These are phyloP conservation scores for Speleostelium caveatum DNA, from an alignment of 78 protist species.

Conservation along the genomic window DNA sequence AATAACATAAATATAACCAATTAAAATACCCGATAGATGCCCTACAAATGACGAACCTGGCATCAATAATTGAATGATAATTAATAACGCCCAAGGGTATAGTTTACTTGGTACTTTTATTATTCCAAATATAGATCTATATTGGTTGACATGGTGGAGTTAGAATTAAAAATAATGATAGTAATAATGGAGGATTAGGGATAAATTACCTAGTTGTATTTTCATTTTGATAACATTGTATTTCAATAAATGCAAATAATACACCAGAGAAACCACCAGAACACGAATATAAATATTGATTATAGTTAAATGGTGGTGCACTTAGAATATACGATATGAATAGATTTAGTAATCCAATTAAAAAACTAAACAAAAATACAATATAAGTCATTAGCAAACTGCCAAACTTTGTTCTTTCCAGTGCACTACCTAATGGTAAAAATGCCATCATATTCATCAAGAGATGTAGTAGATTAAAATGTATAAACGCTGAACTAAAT, in stretches of 20 bases:
- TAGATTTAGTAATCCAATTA: background rate
- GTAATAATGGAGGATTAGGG: too few relatives aligned
- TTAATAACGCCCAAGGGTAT: constrained; percentile 25
- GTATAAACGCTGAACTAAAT: background rate
- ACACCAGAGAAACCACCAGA: constrained; percentile 44
- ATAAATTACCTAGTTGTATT: too few relatives aligned
- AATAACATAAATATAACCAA: constrained; percentile 18
- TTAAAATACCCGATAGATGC: constrained; percentile 49
- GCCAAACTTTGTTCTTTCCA: constrained; percentile 45
- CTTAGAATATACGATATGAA: background rate
- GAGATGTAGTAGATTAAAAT: constrained; percentile 20
- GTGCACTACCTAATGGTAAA: background rate
- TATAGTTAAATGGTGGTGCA: background rate
- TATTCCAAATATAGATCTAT: constrained; percentile 12
- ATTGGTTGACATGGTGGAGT: background rate
- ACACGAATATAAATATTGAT: background rate
- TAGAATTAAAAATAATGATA: too few relatives aligned
- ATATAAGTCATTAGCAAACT: constrained; percentile 10
- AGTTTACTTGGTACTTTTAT: constrained; percentile 20
- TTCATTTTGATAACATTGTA: constrained; percentile 4
- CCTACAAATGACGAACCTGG: constrained; percentile 29
- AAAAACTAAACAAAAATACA: constrained; percentile 15
- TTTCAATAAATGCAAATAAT: constrained; percentile 35
- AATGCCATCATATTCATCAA: constrained; percentile 55
- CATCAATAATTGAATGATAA: constrained; percentile 1